A percentile compares a stretch with the other conserved stretches of the same genome.
Conservation (phyloP, 2,329 filamentous ascomycete genomes). For the Colletotrichum sp. region DNA sequence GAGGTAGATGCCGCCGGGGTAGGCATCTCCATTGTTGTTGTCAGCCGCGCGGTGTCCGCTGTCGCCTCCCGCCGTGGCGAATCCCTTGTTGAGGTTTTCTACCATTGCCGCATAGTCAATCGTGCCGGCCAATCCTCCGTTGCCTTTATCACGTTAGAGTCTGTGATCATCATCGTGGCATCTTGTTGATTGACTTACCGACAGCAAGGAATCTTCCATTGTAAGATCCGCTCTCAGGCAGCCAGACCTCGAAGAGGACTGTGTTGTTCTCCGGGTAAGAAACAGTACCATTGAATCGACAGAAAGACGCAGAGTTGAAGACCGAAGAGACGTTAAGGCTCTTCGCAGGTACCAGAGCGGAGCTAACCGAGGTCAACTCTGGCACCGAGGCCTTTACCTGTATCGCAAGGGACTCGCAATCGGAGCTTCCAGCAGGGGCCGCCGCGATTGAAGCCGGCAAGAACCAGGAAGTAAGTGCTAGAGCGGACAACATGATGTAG, state of each 20-base stretch:
- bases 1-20: background rate
- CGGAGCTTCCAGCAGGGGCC: background rate
- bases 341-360: background rate
- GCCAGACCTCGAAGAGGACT: background rate
- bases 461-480: background rate
- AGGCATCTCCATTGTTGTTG: background rate
- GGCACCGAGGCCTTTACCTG: background rate
- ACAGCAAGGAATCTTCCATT: background rate
- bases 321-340: background rate
- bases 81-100: constrained; percentile 3
- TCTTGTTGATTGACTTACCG: background rate
- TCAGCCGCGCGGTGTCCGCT: background rate
- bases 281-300: background rate
- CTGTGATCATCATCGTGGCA: background rate
- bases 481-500: background rate
- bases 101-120: constrained; percentile 2
- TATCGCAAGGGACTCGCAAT: background rate
- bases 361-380: background rate
- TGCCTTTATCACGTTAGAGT: background rate
- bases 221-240: background rate
- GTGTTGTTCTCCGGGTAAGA: background rate
- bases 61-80: constrained; percentile 1
- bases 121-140: constrained; percentile 1
- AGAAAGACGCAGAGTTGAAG: background rate
- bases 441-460: background rate